Evolutionary conservation across 345 rosid species (phyloP), one percentile per base, ranked within the genome.

Genomic region (Acer saccharum): DNA sequence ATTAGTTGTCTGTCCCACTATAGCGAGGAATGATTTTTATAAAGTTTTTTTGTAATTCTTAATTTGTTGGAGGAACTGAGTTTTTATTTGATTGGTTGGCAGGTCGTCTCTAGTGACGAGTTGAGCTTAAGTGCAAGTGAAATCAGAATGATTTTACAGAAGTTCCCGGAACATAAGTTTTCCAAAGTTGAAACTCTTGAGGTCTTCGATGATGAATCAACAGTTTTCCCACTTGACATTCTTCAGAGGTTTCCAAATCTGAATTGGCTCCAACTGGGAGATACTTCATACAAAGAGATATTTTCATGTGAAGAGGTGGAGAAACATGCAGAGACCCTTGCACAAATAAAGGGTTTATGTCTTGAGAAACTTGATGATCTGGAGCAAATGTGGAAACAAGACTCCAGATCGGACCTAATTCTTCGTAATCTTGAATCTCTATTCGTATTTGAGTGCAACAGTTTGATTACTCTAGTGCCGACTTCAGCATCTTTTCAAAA

Each of bases 291-390:
- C 8, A 7, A 4, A 41, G 21, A 75, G 71, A 23, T 83, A 73
- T 70, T 73, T 80, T 27, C 29, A 18, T 23, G 52, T 80, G 29
- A 78, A 78, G 60, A 32, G 0, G 7, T 63, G 1, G 43, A 41
- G 43, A 41, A 41, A 41, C 8, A 41, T 41, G 8, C 43, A 6
- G 43, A 41, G 8, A 5, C 8, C 7, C 43, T 41, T 41, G 43
- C 43, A 41, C 43, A 41, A 41, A 41, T 41, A 41, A 41, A 41
- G 6, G 0, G 0, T 4, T 41, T 54, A 54, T 0, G 0, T 14
- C 60, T 41, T 8, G 1, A 6, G 8, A 7, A 7, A 41, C 43
- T 41, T 41, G 43, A 41, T 7, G 8, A 41, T 76, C 11, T 52
- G 57, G 11, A 52, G 57, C 57, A 52, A 10, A 52, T 16, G 18